Evolutionary conservation across 2,329 filamentous ascomycete genomes (phyloP).

Genomic region (Aspergillus carbonarius): DNA sequence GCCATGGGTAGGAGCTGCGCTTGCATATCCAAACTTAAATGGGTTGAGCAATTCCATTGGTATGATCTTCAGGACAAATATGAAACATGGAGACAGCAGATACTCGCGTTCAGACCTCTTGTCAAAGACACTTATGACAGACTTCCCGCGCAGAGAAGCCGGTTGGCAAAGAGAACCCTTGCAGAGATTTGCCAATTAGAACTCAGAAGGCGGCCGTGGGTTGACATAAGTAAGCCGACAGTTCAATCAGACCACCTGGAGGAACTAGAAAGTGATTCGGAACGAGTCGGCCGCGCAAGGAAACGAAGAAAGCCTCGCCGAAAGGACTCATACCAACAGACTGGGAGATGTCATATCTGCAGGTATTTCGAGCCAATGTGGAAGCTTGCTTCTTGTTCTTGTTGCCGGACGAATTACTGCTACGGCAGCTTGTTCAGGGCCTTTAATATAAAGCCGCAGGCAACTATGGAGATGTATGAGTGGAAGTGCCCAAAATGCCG

Average conservation of each 20-base stretch:
- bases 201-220: slow-evolving; percentile 74
- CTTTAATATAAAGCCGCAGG: slow-evolving; percentile 84
- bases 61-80: slow-evolving; percentile 72
- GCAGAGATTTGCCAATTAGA: slow-evolving; percentile 95
- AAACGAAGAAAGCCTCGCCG: slow-evolving; percentile 60
- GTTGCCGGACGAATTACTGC: slow-evolving; percentile 77
- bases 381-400: slow-evolving; percentile 78
- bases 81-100: slow-evolving; percentile 76
- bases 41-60: slow-evolving; percentile 94
- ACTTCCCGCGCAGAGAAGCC: slow-evolving; percentile 67
- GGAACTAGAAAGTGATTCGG: slow-evolving; percentile 48
- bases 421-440: slow-evolving; percentile 91
- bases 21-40: slow-evolving; percentile 80
- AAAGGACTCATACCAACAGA: slow-evolving; percentile 51
- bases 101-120: slow-evolving; percentile 71
- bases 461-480: slow-evolving; percentile 72
- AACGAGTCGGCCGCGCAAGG: slow-evolving; percentile 61
- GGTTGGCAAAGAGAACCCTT: slow-evolving; percentile 71
- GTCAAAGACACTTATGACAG: slow-evolving; percentile 59
- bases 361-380: slow-evolving; percentile 76
- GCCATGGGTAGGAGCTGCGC: slow-evolving; percentile 93
- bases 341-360: slow-evolving; percentile 75
- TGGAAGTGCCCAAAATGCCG: slow-evolving; percentile 90
- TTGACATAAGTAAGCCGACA: slow-evolving; percentile 69
- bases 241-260: slow-evolving; percentile 24